Percentiles rank a stretch among this genome's conserved stretches.
phyloP scores from a whole-genome alignment of 2,329 filamentous ascomycete genomes.

The Penicillium glabrum region DNA sequence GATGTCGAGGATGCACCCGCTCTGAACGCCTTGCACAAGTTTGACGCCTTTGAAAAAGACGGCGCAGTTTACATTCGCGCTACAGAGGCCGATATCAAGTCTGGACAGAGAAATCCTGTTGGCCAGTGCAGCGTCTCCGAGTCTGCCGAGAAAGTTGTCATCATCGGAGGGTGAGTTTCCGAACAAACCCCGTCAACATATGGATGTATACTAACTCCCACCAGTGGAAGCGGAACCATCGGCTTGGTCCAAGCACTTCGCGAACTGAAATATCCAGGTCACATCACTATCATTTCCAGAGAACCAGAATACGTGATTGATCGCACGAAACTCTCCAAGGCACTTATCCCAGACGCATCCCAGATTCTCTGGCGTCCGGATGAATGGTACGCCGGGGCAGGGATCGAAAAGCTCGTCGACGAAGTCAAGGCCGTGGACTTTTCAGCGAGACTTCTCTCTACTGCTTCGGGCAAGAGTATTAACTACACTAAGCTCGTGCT shows the following conservation, averaged over 20 bases:
- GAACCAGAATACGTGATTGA: slow-evolving; percentile 90
- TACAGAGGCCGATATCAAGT: slow-evolving; percentile 75
- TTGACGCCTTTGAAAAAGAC: slow-evolving; percentile 76
- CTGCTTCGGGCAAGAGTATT: slow-evolving; percentile 68
- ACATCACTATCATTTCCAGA: slow-evolving; percentile 77
- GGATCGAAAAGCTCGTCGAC: slow-evolving; percentile 57
- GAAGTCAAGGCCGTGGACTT: slow-evolving; percentile 78
- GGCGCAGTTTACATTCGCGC: slow-evolving; percentile 82
- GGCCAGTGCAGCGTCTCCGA: slow-evolving; percentile 65
- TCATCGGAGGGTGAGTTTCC: slow-evolving; percentile 69
- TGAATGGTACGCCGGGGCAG: slow-evolving; percentile 70
- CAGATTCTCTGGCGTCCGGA: slow-evolving; percentile 77
- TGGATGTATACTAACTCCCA: not conserved
- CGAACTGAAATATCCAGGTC: slow-evolving; percentile 74
- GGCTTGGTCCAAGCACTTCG: slow-evolving; percentile 81
- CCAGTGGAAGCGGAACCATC: slow-evolving; percentile 75
- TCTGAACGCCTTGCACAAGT: slow-evolving; percentile 79
- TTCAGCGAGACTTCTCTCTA: slow-evolving; percentile 68
- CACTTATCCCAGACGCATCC: slow-evolving; percentile 74
- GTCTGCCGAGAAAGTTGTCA: slow-evolving; percentile 60
- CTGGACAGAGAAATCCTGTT: slow-evolving; percentile 70
- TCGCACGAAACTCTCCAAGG: slow-evolving; percentile 93
- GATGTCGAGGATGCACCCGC: slow-evolving; percentile 95
- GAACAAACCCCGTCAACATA: no score
- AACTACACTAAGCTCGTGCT: slow-evolving; percentile 86